A percentile compares a stretch with the other conserved stretches of the same genome.
Conservation (phyloP, 108 stramenopile genomes). For the Chaetoceros tenuissimus region DNA sequence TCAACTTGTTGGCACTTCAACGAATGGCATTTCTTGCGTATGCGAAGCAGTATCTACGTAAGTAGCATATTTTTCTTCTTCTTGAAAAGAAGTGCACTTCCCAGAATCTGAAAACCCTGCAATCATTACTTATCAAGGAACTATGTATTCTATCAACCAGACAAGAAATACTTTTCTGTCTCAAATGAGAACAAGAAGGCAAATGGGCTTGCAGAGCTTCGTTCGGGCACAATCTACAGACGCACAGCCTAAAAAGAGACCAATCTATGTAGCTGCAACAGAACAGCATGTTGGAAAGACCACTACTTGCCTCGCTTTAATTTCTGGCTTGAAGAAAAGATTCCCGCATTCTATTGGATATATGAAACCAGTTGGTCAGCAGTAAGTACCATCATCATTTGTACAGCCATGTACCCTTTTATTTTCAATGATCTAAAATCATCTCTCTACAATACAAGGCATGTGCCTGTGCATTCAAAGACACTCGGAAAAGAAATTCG, state of each 20-base stretch:
- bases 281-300: conserved; percentile 97
- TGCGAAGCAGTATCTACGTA: no score
- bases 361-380: conserved; percentile 94
- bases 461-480: conserved; percentile 23
- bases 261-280: conserved; percentile 92
- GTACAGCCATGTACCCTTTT: neutral
- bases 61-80: no score
- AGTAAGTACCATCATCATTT: conserved; percentile 36
- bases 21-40: no score
- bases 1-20: no score
- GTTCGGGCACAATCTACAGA: no score
- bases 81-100: no score
- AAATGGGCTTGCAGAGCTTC: no score
- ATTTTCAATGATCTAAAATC: neutral
- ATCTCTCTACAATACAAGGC: neutral
- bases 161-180: no score
- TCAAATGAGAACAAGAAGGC: no score
- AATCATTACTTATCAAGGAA: no score
- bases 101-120: no score
- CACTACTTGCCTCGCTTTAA: conserved; percentile 76
- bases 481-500: conserved; percentile 45
- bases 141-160: no score
- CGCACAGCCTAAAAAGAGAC: conserved; percentile 14
- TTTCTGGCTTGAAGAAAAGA: conserved; percentile 85
- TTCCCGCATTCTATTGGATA: conserved; percentile 85